Conservation (phyloP, 2,329 filamentous ascomycete genomes). For the Fusarium sp. region DNA sequence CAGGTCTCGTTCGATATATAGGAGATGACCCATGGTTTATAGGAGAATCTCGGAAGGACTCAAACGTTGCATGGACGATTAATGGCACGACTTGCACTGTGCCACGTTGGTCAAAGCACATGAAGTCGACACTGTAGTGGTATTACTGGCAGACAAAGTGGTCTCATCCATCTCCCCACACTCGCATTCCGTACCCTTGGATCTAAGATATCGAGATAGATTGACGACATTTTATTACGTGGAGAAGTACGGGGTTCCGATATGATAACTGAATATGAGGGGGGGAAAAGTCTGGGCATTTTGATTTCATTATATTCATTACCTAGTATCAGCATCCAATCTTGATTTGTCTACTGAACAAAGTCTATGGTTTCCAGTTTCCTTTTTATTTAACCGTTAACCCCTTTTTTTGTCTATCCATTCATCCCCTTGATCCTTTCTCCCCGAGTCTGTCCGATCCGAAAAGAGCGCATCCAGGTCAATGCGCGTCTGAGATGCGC, state of each 20-base stretch:
- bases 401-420: conserved; percentile 14
- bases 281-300: background rate
- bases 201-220: conserved; percentile 19
- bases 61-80: background rate
- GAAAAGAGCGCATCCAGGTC: background rate
- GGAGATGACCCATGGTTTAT: background rate
- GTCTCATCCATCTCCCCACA: conserved; percentile 40
- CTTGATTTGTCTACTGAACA: background rate
- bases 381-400: background rate
- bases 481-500: conserved; percentile 1
- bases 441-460: conserved; percentile 1
- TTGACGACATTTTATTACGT: conserved; percentile 5
- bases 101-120: conserved; percentile 24
- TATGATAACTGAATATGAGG: conserved; percentile 1
- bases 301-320: conserved; percentile 4
- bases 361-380: conserved; percentile 1
- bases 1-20: background rate
- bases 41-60: background rate
- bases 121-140: conserved; percentile 26
- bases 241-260: background rate
- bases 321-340: background rate
- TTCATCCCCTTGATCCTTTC: background rate
- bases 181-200: conserved; percentile 17
- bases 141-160: conserved; percentile 20
- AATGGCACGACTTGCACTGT: conserved; percentile 31